Base-by-base conservation (phyloP, 176 grass and related monocot genomes). In the Bolboschoenus planiculmis region DNA sequence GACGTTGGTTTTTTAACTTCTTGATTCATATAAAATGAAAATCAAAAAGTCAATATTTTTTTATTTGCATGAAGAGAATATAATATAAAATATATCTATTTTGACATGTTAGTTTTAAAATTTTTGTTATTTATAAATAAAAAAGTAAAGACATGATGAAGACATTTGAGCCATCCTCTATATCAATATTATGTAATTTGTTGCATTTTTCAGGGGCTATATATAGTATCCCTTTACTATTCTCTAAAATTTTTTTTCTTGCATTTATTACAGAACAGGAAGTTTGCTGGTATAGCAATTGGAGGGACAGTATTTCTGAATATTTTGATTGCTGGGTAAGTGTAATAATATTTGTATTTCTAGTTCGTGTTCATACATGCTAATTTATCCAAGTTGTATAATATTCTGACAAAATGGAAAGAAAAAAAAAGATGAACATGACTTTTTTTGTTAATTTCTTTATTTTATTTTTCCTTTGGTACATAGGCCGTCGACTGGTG, bases 261-360 rank as follows among this genome's bases (percentile, higher is more conserved):
- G 0, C 14, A 24, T 81, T 62, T 46, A 7, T 75, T 31, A 81
- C 55, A 81, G 79, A 64, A 81, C 40, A 62, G 26, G 40, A 81
- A 64, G 36, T 46, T 61, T 1, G 57, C 79, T 61, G 79, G 77
- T 29, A 83, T 90, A 43, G 79, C 57, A 81, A 64, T 81, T 64
- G 79, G 79, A 0, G 39, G 35, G 23, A 81, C 79, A 4, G 79
- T 81, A 30, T 81, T 81, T 7, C 57, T 81, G 39, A 81, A 81
- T 30, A 81, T 81, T 20, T 81, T 81, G n/a, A 81, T 81, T 81
- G 79, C 79, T 29, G 79, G 79, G 79, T 81, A 81, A 81, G 56
- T 31, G 1, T 7, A 43, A 79, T 27, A 20, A 31, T 50, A 34
- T 71, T 0, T 42, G 2, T 2, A 42, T 20, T 71, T 66, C 58